Evolutionary conservation across 176 grass and related monocot genomes (phyloP).

Genomic region (Oryza australiensis): DNA sequence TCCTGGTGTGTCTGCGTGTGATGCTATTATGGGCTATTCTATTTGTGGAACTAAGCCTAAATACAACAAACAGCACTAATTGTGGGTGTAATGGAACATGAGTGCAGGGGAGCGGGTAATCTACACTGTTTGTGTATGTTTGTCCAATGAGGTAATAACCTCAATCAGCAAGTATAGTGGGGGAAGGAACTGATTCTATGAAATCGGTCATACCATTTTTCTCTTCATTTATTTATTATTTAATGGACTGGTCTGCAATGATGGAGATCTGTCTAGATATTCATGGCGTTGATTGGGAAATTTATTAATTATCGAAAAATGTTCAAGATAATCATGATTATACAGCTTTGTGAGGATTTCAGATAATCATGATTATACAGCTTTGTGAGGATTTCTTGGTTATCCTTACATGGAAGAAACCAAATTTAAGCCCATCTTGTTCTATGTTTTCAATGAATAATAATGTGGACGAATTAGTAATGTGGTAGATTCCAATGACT

Average conservation of each 20-base stretch:
- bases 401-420: not conserved
- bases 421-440: not conserved
- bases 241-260: not conserved
- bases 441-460: not conserved
- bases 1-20: not conserved
- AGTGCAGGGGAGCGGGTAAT: not conserved
- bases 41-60: slow-evolving; percentile 1
- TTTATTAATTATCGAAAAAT: not conserved
- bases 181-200: not conserved
- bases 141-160: not conserved
- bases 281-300: not conserved
- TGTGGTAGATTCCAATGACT: not conserved
- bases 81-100: not conserved
- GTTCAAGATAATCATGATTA: not conserved
- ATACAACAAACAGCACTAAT: not conserved
- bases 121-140: not conserved
- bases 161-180: not conserved
- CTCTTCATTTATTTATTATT: not conserved
- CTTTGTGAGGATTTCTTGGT: not conserved
- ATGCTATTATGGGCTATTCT: not conserved
- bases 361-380: not conserved
- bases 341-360: not conserved
- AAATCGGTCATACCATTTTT: not conserved
- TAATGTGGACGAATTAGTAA: not conserved
- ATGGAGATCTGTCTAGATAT: not conserved